Percentiles rank a stretch among this genome's conserved stretches.
Evolutionary conservation across 345 rosid species (phyloP).

Genomic region (Populus ilicifolia): DNA sequence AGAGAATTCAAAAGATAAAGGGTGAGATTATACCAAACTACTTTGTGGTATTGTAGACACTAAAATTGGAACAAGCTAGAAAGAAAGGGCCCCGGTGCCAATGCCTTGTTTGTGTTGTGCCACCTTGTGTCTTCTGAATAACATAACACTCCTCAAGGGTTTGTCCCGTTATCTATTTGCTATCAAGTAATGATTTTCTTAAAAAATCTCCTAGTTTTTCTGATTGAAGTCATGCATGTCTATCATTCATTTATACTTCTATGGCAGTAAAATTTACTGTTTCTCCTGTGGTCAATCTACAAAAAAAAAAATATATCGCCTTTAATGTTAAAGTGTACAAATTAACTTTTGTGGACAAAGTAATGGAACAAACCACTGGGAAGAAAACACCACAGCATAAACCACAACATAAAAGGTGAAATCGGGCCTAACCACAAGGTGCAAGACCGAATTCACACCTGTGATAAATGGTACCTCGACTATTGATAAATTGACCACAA

Average conservation of each 20-base stretch:
- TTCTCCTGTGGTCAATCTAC: no score
- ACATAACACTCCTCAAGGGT: no score
- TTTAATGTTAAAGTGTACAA: not conserved
- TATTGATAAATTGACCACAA: conserved; percentile 1
- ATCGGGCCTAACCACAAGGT: not conserved
- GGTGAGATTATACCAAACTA: not conserved
- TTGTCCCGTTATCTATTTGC: no score
- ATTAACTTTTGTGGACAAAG: not conserved
- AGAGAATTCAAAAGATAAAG: conserved; percentile 8
- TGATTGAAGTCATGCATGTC: no score
- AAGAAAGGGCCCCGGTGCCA: no score
- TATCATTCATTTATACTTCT: no score
- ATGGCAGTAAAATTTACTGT: no score
- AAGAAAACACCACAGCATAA: not conserved
- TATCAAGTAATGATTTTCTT: no score
- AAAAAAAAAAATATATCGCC: no score
- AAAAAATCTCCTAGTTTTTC: no score
- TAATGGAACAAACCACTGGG: not conserved
- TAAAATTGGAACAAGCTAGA: not conserved
- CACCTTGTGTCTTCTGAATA: no score
- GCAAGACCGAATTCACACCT: not conserved
- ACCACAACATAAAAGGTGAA: not conserved
- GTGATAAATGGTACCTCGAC: not conserved
- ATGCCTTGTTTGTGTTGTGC: no score
- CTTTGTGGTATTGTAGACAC: not conserved